Conservation (phyloP, 2,329 filamentous ascomycete genomes). For the Cytospora piceae region DNA sequence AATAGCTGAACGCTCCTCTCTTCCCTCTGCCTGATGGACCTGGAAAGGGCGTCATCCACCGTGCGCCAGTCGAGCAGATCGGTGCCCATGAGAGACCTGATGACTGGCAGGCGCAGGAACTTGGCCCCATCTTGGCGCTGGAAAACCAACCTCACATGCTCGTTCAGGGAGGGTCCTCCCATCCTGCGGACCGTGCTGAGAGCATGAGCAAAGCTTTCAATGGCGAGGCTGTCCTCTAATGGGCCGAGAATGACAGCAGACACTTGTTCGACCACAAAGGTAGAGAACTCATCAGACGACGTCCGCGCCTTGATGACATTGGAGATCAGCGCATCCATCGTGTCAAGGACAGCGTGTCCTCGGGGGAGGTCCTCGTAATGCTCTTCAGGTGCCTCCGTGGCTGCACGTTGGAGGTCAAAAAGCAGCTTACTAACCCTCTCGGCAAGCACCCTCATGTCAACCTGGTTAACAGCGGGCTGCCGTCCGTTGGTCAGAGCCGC, state of each 20-base stretch:
- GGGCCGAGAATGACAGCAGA: conserved; percentile 59
- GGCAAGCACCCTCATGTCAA: conserved; percentile 57
- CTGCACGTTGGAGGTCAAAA: conserved; percentile 58
- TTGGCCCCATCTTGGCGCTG: conserved; percentile 58
- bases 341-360: conserved; percentile 62
- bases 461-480: conserved; percentile 46
- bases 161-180: conserved; percentile 56
- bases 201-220: conserved; percentile 66
- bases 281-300: conserved; percentile 60
- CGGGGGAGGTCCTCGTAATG: conserved; percentile 64
- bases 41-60: conserved; percentile 73
- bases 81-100: conserved; percentile 60
- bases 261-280: conserved; percentile 64
- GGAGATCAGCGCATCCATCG: conserved; percentile 64
- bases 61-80: conserved; percentile 66
- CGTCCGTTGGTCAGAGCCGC: conserved; percentile 56
- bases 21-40: conserved; percentile 72
- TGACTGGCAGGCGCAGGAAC: conserved; percentile 61
- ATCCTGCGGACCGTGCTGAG: conserved; percentile 65
- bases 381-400: conserved; percentile 58
- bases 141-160: conserved; percentile 59
- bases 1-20: conserved; percentile 77
- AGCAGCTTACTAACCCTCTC: conserved; percentile 63
- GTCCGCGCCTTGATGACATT: conserved; percentile 67
- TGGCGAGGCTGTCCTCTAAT: conserved; percentile 57